phyloP scores from a whole-genome alignment of 345 rosid genomes.

The Hibiscus mutabilis region DNA sequence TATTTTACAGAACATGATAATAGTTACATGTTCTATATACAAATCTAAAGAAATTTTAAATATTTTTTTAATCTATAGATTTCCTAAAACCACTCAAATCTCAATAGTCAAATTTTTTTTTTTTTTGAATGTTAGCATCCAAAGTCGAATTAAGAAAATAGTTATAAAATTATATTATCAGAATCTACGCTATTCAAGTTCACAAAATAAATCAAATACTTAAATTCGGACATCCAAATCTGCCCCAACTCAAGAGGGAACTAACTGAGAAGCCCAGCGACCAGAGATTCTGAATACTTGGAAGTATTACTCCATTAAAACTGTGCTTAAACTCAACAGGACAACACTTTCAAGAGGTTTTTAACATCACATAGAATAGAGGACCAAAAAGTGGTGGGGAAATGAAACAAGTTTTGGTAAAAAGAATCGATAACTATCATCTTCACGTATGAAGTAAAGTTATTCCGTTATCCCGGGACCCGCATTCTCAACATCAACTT shows the following conservation, averaged over 20 bases:
- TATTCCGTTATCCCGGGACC: constrained; percentile 54
- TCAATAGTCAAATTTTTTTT: too few species aligned
- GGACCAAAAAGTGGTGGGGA: neutral
- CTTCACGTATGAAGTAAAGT: neutral
- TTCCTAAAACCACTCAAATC: too few species aligned
- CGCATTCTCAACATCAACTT: constrained; percentile 58
- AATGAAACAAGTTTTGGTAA: neutral
- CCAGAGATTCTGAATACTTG: neutral
- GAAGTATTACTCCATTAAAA: neutral
- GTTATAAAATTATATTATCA: too few species aligned
- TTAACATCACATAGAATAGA: neutral
- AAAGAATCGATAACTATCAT: neutral
- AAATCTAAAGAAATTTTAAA: too few species aligned
- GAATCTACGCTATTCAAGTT: too few species aligned
- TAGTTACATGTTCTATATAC: too few species aligned
- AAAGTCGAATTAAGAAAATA: too few species aligned
- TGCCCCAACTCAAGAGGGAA: neutral
- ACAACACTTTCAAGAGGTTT: neutral
- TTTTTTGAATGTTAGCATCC: too few species aligned
- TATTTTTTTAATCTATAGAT: too few species aligned
- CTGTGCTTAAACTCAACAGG: neutral
- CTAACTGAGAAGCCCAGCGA: neutral
- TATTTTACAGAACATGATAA: too few species aligned
- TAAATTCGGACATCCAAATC: neutral
- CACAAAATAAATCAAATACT: too few species aligned